phyloP scores from a whole-genome alignment of 192 early-diverging fungal species.

The Anaeromyces robustus region DNA sequence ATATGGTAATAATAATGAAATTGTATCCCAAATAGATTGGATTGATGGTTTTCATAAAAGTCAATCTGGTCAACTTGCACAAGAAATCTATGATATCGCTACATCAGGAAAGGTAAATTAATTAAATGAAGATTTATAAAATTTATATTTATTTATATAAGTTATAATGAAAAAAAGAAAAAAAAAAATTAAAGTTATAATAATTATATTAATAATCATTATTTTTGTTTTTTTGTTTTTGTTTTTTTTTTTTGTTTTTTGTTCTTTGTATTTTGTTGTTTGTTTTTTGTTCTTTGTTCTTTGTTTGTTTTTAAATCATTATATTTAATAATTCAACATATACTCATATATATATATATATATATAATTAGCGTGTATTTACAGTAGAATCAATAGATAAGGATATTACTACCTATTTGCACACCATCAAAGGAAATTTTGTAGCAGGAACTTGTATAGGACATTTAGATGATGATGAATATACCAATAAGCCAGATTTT shows the following conservation, averaged over 20 bases:
- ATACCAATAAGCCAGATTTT: not conserved
- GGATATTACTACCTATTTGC: not conserved
- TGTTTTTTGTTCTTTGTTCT: too few species aligned
- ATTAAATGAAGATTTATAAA: too few species aligned
- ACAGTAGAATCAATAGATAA: not conserved
- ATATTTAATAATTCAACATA: too few species aligned
- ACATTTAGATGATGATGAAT: not conserved
- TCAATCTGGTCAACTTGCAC: not conserved
- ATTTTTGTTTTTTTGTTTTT: too few species aligned
- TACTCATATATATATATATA: too few species aligned
- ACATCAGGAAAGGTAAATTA: not conserved
- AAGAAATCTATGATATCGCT: not conserved
- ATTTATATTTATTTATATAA: too few species aligned
- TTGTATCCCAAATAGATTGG: not conserved
- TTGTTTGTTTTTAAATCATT: too few species aligned
- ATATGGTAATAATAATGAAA: not conserved
- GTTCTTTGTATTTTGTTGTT: too few species aligned
- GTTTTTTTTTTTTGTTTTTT: too few species aligned
- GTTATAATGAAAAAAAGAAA: too few species aligned
- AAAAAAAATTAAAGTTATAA: too few species aligned
- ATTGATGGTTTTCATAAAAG: not conserved
- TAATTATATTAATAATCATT: too few species aligned
- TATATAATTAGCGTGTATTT: not conserved
- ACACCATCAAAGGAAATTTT: not conserved
- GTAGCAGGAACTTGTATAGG: not conserved